Conservation (phyloP, 2,329 filamentous ascomycete genomes). For the Chlorencoelia australis region DNA sequence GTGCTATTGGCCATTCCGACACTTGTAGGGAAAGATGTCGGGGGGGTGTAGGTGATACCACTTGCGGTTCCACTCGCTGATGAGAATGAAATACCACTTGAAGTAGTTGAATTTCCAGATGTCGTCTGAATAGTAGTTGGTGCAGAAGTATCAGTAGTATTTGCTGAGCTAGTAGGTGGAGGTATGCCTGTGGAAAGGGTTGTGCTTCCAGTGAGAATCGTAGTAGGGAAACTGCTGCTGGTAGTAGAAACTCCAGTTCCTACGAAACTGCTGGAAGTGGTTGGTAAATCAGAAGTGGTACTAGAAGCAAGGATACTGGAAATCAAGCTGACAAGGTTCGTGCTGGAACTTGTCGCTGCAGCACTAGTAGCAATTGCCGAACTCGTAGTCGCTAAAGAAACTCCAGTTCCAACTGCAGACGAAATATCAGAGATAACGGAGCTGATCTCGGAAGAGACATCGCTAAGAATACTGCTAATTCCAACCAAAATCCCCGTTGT, state of each 20-base stretch:
- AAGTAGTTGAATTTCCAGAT: neutral
- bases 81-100: slow-evolving; percentile 3
- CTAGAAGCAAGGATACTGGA: slow-evolving; percentile 8
- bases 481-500: neutral
- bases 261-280: neutral
- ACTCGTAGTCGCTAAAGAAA: neutral
- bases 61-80: slow-evolving; percentile 1
- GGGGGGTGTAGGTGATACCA: slow-evolving; percentile 2
- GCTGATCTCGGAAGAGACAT: neutral
- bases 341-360: neutral
- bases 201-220: neutral
- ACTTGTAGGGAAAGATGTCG: slow-evolving; percentile 1
- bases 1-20: slow-evolving; percentile 4
- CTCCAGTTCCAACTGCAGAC: neutral
- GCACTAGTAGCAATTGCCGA: neutral
- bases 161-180: no score
- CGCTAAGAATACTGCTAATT: neutral
- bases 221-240: neutral
- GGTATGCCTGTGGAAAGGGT: no score
- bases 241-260: slow-evolving; percentile 3
- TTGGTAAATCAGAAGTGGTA: neutral
- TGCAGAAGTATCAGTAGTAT: no score
- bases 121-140: slow-evolving; percentile 2
- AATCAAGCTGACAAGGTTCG: slow-evolving; percentile 7
- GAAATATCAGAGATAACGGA: slow-evolving; percentile 4